These are phyloP conservation scores for Pezicula neosporulosa DNA, from an alignment of 2,329 filamentous ascomycete genomes.

Conservation along the genomic window DNA sequence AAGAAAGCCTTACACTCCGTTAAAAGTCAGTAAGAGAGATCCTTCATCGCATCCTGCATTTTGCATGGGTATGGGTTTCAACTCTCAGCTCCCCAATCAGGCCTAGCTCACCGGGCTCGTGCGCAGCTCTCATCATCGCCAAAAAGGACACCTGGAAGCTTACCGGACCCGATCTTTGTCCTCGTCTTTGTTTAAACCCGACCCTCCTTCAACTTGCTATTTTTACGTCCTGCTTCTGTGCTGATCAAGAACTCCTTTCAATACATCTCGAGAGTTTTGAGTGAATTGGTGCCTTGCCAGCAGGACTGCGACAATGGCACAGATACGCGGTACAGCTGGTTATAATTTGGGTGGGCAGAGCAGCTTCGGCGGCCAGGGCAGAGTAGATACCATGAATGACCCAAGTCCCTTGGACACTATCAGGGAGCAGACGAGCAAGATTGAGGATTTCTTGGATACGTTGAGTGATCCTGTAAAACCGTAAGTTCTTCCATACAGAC, in stretches of 20 bases:
- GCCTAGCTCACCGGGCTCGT: neutral
- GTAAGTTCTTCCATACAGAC: conserved; percentile 51
- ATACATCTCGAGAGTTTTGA: conserved; percentile 7
- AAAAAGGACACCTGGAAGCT: neutral
- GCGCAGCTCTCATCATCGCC: neutral
- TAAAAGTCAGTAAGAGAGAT: no score
- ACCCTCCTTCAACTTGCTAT: conserved; percentile 2
- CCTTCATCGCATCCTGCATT: no score
- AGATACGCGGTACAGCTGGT: conserved; percentile 52
- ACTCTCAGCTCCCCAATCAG: neutral
- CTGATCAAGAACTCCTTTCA: conserved; percentile 1
- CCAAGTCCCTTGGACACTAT: conserved; percentile 70
- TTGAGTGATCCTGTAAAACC: conserved; percentile 90
- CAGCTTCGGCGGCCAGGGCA: conserved; percentile 31
- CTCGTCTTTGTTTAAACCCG: neutral
- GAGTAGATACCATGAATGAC: conserved; percentile 27
- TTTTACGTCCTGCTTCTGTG: conserved; percentile 4
- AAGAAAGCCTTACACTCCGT: no score
- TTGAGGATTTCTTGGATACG: conserved; percentile 89
- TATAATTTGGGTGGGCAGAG: conserved; percentile 35
- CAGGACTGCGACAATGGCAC: conserved; percentile 44
- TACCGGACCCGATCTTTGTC: neutral
- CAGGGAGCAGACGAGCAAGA: conserved; percentile 94
- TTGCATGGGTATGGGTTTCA: no score
- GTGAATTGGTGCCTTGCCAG: conserved; percentile 20